Evolutionary conservation across 2,329 filamentous ascomycete genomes (phyloP).

Genomic region (Colletotrichum viniferum): DNA sequence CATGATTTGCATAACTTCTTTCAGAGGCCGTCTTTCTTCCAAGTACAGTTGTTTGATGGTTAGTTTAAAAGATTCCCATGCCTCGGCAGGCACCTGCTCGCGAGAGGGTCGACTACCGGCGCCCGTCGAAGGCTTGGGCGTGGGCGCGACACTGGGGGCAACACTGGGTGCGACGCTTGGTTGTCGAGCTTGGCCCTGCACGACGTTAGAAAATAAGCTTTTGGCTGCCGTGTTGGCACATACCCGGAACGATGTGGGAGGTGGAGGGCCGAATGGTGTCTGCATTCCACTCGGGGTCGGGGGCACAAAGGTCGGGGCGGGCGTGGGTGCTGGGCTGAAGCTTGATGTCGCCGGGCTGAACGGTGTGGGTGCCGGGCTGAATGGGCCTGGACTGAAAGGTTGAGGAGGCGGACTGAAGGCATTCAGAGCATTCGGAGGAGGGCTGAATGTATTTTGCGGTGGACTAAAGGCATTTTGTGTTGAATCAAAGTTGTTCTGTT

Average conservation of each 20-base stretch:
- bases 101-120: constrained; percentile 40
- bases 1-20: constrained; percentile 58
- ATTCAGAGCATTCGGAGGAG: constrained; percentile 4
- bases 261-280: constrained; percentile 17
- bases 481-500: neutral
- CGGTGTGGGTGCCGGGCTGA: constrained; percentile 11
- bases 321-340: constrained; percentile 18
- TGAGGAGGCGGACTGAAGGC: constrained; percentile 10
- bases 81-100: constrained; percentile 48
- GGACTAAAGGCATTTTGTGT: neutral
- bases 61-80: constrained; percentile 52
- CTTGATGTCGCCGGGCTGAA: constrained; percentile 12
- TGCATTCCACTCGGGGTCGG: constrained; percentile 6
- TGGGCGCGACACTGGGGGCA: constrained; percentile 22
- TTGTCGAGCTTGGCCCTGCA: constrained; percentile 12
- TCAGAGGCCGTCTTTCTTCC: constrained; percentile 54
- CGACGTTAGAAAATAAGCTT: neutral
- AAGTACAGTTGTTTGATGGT: constrained; percentile 51
- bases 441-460: neutral
- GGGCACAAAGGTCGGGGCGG: constrained; percentile 10
- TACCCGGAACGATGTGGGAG: constrained; percentile 19
- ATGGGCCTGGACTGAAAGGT: constrained; percentile 6
- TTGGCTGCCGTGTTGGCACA: neutral
- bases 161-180: neutral
- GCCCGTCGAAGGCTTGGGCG: constrained; percentile 33